Evolutionary conservation across 1,284 basidiomycete genomes (phyloP).

Genomic region (Ceratobasidium sp.): DNA sequence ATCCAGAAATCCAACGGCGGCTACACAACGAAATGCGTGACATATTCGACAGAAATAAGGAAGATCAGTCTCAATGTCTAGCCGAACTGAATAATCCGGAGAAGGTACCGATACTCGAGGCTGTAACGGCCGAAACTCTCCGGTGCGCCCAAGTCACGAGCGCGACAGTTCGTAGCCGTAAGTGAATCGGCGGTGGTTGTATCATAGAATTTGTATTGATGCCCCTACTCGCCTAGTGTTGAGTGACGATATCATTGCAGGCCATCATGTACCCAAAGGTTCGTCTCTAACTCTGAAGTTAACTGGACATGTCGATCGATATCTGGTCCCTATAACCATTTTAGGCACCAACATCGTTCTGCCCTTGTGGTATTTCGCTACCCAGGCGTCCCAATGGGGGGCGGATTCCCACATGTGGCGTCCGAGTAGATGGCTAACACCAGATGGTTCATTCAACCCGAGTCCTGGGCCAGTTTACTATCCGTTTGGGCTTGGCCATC

Average conservation of each 20-base stretch:
- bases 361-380: neutral
- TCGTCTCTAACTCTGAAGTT: neutral
- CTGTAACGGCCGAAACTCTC: conserved; percentile 19
- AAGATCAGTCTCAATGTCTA: neutral
- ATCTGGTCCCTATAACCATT: neutral
- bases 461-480: neutral
- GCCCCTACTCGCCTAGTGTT: neutral
- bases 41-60: neutral
- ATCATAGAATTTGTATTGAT: no score
- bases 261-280: conserved; percentile 11
- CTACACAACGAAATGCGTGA: conserved; percentile 6
- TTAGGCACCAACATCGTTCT: conserved; percentile 8
- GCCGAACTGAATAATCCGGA: neutral
- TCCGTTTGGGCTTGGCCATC: conserved; percentile 29
- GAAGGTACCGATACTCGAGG: conserved; percentile 12
- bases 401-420: conserved; percentile 13
- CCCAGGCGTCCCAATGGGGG: conserved; percentile 3
- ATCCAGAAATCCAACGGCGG: conserved; percentile 16
- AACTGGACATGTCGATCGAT: neutral
- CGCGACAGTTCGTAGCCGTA: neutral
- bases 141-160: neutral
- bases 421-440: conserved; percentile 5
- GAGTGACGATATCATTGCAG: conserved; percentile 18
- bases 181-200: neutral
- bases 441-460: conserved; percentile 3